Evolutionary conservation across 805 yeast genomes (phyloP).

Genomic region (Candida tammaniensis): DNA sequence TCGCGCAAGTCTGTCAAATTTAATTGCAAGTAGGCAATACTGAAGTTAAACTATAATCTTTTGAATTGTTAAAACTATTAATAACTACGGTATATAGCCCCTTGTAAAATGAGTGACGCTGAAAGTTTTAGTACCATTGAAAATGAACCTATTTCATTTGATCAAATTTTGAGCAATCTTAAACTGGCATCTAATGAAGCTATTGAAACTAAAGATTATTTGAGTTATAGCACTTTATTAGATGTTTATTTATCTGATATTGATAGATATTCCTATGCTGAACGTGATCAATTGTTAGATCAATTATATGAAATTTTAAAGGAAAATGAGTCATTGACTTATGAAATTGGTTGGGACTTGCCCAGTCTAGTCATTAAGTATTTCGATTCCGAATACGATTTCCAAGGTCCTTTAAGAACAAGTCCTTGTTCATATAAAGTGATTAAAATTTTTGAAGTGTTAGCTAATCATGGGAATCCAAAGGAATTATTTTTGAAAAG

Average conservation of each 20-base stretch:
- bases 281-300: slow-evolving; percentile 48
- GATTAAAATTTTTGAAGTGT: slow-evolving; percentile 54
- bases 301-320: slow-evolving; percentile 43
- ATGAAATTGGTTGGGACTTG: slow-evolving; percentile 89
- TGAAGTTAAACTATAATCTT: slow-evolving; percentile 1
- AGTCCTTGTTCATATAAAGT: slow-evolving; percentile 39
- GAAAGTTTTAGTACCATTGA: slow-evolving; percentile 21
- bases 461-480: slow-evolving; percentile 72
- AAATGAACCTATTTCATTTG: slow-evolving; percentile 17
- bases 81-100: neutral
- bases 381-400: slow-evolving; percentile 38
- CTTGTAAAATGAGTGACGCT: slow-evolving; percentile 18
- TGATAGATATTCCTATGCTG: slow-evolving; percentile 42
- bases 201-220: slow-evolving; percentile 52
- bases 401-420: slow-evolving; percentile 25
- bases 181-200: slow-evolving; percentile 33
- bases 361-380: slow-evolving; percentile 64
- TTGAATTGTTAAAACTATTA: no score
- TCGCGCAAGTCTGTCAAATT: neutral
- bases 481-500: slow-evolving; percentile 73
- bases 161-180: slow-evolving; percentile 24
- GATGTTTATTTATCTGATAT: slow-evolving; percentile 59
- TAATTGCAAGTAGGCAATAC: neutral
- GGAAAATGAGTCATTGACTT: slow-evolving; percentile 47
- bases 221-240: slow-evolving; percentile 69